Percentiles rank a stretch among this genome's conserved stretches.
phyloP scores from a whole-genome alignment of 768 basidiomycete genomes.

The Podaxis sp. region DNA sequence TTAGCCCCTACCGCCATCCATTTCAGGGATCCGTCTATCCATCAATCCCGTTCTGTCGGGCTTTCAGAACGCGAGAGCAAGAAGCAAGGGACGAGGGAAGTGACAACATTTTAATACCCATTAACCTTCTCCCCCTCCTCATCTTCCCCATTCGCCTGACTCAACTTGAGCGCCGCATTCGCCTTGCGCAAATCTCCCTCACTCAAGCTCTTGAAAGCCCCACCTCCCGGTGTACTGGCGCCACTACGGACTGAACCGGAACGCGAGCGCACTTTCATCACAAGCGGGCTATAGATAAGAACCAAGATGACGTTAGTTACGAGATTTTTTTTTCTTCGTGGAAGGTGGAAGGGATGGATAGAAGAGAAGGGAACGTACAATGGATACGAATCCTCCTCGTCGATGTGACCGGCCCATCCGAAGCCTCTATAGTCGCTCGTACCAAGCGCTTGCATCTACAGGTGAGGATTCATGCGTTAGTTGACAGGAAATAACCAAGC shows the following conservation, averaged over 20 bases:
- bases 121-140: background rate
- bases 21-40: too few relatives aligned
- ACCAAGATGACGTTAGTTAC: constrained; percentile 1
- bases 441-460: constrained; percentile 80
- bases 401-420: constrained; percentile 64
- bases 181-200: constrained; percentile 87
- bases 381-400: constrained; percentile 90
- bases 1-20: too few relatives aligned
- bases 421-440: constrained; percentile 86
- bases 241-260: constrained; percentile 70
- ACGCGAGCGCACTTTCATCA: constrained; percentile 87
- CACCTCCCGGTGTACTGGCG: constrained; percentile 85
- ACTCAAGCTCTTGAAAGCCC: constrained; percentile 73
- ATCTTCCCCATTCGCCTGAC: constrained; percentile 39
- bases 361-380: constrained; percentile 55
- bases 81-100: background rate
- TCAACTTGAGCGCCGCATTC: constrained; percentile 72
- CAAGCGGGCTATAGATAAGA: constrained; percentile 61
- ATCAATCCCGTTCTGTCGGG: too few relatives aligned
- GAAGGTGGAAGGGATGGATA: background rate
- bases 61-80: background rate
- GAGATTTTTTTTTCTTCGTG: background rate
- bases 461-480: background rate
- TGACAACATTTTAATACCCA: background rate
- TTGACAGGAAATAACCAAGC: too few relatives aligned